phyloP scores from a whole-genome alignment of 2,329 filamentous ascomycete species.

The Leptographium radiaticola region DNA sequence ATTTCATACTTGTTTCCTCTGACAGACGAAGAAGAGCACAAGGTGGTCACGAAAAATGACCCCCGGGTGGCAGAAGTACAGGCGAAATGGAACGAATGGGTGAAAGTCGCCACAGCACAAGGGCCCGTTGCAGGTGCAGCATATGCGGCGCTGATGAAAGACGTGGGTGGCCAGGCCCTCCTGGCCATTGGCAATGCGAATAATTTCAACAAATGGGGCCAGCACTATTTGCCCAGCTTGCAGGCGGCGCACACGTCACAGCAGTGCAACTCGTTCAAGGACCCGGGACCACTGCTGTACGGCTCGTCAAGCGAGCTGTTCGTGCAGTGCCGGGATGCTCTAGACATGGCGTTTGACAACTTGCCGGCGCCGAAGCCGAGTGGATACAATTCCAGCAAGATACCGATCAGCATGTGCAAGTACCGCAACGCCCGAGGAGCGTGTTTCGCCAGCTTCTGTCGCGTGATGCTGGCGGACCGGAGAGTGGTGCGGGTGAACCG shows the following conservation, averaged over 20 bases:
- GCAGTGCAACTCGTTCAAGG: slow-evolving; percentile 49
- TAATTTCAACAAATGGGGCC: slow-evolving; percentile 39
- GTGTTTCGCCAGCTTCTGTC: slow-evolving; percentile 40
- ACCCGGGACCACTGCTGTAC: slow-evolving; percentile 43
- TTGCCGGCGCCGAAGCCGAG: slow-evolving; percentile 31
- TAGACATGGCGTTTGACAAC: slow-evolving; percentile 36
- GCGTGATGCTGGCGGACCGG: slow-evolving; percentile 28
- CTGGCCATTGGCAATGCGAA: slow-evolving; percentile 27
- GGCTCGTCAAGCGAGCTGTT: slow-evolving; percentile 38
- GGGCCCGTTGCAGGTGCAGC: slow-evolving; percentile 17
- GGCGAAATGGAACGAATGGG: neutral
- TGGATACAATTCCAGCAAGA: neutral
- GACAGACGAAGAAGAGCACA: slow-evolving; percentile 25
- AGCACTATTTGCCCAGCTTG: slow-evolving; percentile 43
- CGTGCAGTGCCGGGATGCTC: slow-evolving; percentile 29
- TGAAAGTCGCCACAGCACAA: neutral
- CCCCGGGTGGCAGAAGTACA: slow-evolving; percentile 4
- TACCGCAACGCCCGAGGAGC: slow-evolving; percentile 29
- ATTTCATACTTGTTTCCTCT: slow-evolving; percentile 31
- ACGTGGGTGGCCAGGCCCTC: slow-evolving; percentile 38
- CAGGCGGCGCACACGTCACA: slow-evolving; percentile 43
- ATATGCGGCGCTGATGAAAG: slow-evolving; percentile 34
- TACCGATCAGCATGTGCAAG: slow-evolving; percentile 24
- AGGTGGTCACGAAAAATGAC: neutral
- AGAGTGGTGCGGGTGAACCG: slow-evolving; percentile 25